phyloP scores from a whole-genome alignment of 257 asterid species.

The Cordia subcordata region DNA sequence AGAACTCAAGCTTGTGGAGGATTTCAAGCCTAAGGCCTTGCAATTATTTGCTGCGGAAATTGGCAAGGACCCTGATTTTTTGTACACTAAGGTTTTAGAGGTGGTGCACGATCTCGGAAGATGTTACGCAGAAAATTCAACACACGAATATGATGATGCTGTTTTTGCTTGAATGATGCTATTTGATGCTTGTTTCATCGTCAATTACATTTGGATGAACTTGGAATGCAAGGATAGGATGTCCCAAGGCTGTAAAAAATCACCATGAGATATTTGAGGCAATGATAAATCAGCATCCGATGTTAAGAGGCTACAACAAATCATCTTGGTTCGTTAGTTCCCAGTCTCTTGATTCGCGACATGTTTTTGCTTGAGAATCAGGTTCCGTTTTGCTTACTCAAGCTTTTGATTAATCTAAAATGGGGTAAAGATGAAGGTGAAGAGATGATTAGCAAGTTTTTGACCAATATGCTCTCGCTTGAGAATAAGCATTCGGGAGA shows the following conservation, averaged over 20 bases:
- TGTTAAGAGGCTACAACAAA: too few species aligned
- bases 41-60: not conserved
- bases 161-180: slow-evolving; percentile 24
- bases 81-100: slow-evolving; percentile 8
- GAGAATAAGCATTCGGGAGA: not conserved
- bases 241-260: not conserved
- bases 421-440: not conserved
- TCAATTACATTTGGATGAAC: not conserved
- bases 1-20: slow-evolving; percentile 7
- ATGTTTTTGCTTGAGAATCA: slow-evolving; percentile 27
- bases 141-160: not conserved
- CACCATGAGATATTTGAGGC: too few species aligned
- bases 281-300: too few species aligned
- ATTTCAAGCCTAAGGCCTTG: slow-evolving; percentile 7
- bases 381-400: slow-evolving; percentile 14
- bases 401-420: not conserved
- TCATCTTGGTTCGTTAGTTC: not conserved
- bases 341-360: not conserved
- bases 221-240: not conserved
- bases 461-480: not conserved
- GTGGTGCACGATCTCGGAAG: slow-evolving; percentile 5
- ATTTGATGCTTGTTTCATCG: slow-evolving; percentile 7
- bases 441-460: not conserved
- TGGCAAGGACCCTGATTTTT: not conserved
- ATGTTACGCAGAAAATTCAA: slow-evolving; percentile 11